Conservation (phyloP, 768 basidiomycete genomes). For the Pluteus cervinus region DNA sequence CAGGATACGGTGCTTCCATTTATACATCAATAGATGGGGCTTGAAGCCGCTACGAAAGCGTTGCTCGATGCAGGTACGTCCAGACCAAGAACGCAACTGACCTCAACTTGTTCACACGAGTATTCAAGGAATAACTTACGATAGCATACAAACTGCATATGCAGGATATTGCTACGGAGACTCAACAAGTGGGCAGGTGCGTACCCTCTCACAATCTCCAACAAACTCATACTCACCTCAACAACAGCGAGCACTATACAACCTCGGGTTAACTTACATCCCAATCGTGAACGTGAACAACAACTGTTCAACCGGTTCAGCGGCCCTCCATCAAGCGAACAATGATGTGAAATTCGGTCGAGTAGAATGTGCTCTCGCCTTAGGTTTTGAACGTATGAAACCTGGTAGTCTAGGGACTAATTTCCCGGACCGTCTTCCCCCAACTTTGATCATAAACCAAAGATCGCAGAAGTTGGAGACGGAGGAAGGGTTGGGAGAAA, state of each 20-base stretch:
- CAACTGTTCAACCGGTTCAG: constrained; percentile 79
- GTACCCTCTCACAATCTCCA: constrained; percentile 5
- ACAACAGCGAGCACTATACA: constrained; percentile 78
- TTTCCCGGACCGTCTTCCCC: constrained; percentile 50
- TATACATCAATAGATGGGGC: constrained; percentile 55
- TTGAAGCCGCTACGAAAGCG: constrained; percentile 84
- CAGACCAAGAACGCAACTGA: neutral
- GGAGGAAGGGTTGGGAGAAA: constrained; percentile 42
- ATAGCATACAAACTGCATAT: constrained; percentile 63
- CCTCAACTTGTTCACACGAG: neutral
- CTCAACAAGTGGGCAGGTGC: constrained; percentile 70
- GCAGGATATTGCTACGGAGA: constrained; percentile 81
- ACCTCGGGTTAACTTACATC: constrained; percentile 77
- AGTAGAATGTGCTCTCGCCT: constrained; percentile 70
- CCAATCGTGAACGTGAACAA: constrained; percentile 87
- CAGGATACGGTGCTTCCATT: neutral
- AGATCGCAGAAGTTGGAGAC: constrained; percentile 46
- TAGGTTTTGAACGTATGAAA: constrained; percentile 84
- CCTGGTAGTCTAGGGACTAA: constrained; percentile 66
- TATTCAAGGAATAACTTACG: constrained; percentile 71
- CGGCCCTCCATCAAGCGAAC: constrained; percentile 72
- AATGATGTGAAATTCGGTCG: constrained; percentile 64
- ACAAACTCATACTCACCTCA: neutral
- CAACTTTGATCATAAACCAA: constrained; percentile 39
- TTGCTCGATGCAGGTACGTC: constrained; percentile 71